Percentiles rank a stretch among this genome's conserved stretches.
phyloP scores from a whole-genome alignment of 2,329 filamentous ascomycete genomes.

The Aspergillus sp. region DNA sequence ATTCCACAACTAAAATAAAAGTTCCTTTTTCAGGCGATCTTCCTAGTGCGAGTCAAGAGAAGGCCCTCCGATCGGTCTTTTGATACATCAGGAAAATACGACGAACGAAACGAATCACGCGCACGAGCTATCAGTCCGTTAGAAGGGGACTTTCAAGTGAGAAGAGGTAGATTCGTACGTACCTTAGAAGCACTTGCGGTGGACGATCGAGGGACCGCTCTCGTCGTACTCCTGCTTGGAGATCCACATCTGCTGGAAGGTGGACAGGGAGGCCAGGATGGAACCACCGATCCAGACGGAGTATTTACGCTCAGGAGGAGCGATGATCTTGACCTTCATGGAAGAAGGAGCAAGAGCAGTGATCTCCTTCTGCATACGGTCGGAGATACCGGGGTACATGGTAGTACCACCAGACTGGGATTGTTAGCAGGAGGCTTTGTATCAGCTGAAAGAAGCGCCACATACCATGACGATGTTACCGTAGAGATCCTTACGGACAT shows the following conservation, averaged over 20 bases:
- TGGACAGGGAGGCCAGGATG: slow-evolving; percentile 97
- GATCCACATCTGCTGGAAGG: slow-evolving; percentile 99
- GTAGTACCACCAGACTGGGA: slow-evolving; percentile 96
- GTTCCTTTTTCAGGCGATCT: slow-evolving; percentile 40
- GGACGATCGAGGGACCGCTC: slow-evolving; percentile 97
- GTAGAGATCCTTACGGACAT: slow-evolving; percentile 99
- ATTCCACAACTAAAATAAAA: slow-evolving; percentile 39
- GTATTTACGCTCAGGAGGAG: slow-evolving; percentile 99
- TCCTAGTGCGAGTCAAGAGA: slow-evolving; percentile 39
- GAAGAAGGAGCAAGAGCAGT: slow-evolving; percentile 97
- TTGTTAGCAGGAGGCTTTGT: slow-evolving; percentile 14
- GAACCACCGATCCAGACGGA: slow-evolving; percentile 99
- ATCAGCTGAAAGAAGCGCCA: slow-evolving; percentile 20
- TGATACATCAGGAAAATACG: slow-evolving; percentile 42
- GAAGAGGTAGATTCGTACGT: slow-evolving; percentile 17
- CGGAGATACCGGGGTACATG: slow-evolving; percentile 99
- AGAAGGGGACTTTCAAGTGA: not conserved
- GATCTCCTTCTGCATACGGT: slow-evolving; percentile 99
- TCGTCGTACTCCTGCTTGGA: slow-evolving; percentile 99
- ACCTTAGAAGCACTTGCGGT: slow-evolving; percentile 99
- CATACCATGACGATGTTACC: slow-evolving; percentile 99
- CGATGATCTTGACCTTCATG: slow-evolving; percentile 99
- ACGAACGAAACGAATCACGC: slow-evolving; percentile 33
- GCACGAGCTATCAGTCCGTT: slow-evolving; percentile 14
- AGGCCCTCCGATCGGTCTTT: slow-evolving; percentile 38